These are phyloP conservation scores for Ganoderma lingzhi DNA, from an alignment of 1,284 basidiomycete species.

Conservation along the genomic window DNA sequence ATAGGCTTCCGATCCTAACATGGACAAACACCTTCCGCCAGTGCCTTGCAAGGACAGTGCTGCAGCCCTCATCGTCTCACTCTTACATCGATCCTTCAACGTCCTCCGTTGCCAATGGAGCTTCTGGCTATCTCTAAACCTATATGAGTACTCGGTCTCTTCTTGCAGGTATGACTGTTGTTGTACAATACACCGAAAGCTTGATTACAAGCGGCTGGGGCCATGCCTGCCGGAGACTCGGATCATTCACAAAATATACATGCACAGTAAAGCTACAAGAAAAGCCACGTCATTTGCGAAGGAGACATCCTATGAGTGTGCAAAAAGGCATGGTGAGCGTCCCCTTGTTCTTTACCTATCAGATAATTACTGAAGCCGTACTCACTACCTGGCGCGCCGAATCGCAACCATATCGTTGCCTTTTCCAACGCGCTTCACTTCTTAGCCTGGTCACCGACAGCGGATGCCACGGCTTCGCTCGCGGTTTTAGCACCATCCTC, in stretches of 20 bases:
- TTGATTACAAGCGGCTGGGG: background rate
- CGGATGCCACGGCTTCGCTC: background rate
- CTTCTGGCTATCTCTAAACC: background rate
- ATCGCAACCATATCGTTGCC: background rate
- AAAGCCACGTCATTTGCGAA: too few relatives aligned
- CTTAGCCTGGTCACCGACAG: background rate
- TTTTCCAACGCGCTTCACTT: background rate
- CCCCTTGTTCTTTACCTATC: background rate
- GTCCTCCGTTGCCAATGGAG: too few relatives aligned
- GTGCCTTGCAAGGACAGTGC: too few relatives aligned
- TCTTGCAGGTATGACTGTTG: background rate
- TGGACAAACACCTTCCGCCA: background rate
- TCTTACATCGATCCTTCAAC: background rate
- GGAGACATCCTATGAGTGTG: too few relatives aligned
- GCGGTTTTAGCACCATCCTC: background rate
- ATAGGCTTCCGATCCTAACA: conserved; percentile 6
- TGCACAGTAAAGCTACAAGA: too few relatives aligned
- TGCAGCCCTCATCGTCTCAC: background rate
- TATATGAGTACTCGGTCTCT: too few relatives aligned
- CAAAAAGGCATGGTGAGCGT: background rate
- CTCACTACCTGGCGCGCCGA: background rate
- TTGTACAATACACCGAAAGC: background rate
- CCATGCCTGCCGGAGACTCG: too few relatives aligned
- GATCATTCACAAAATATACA: background rate
- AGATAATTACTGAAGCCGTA: background rate